These are phyloP conservation scores for Raddia guianensis DNA, from an alignment of 176 grass and related monocot species.

Conservation along the genomic window DNA sequence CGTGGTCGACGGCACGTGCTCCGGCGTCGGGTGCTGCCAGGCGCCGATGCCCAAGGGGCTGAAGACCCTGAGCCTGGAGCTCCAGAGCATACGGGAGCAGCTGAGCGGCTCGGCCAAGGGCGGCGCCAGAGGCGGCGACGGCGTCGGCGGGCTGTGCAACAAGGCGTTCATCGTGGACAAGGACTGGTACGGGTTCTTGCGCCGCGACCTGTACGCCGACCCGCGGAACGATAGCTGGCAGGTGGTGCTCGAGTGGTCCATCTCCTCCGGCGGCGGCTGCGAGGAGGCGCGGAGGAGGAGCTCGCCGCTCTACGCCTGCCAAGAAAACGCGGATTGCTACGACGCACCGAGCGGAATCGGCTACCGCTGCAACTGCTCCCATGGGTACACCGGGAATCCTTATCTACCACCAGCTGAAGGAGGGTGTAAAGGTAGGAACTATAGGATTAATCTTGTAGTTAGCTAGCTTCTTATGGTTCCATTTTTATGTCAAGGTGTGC, in stretches of 20 bases:
- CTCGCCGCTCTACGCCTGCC: constrained; percentile 7
- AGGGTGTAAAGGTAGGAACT: constrained; percentile 37
- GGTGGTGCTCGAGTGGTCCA: constrained; percentile 47
- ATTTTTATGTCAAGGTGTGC: not conserved
- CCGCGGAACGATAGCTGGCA: not conserved
- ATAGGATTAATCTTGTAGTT: not conserved
- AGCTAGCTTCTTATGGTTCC: not conserved
- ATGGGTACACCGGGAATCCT: constrained; percentile 47
- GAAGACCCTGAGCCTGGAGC: not conserved
- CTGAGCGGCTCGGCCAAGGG: not conserved
- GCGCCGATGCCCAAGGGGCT: constrained; percentile 4
- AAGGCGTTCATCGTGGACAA: constrained; percentile 23
- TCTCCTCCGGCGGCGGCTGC: constrained; percentile 21
- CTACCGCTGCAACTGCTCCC: constrained; percentile 50
- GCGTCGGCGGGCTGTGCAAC: constrained; percentile 11
- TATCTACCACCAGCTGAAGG: not conserved
- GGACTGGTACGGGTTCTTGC: not conserved
- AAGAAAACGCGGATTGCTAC: constrained; percentile 7
- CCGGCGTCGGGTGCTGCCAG: constrained; percentile 56
- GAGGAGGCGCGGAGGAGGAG: constrained; percentile 5
- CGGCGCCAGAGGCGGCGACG: not conserved
- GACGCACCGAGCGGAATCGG: constrained; percentile 32
- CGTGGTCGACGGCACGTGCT: constrained; percentile 24
- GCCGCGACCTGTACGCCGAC: too few relatives aligned
- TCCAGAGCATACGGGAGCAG: constrained; percentile 20